Evolutionary conservation across 345 rosid genomes (phyloP).

Genomic region (Pelargonium nanum): DNA sequence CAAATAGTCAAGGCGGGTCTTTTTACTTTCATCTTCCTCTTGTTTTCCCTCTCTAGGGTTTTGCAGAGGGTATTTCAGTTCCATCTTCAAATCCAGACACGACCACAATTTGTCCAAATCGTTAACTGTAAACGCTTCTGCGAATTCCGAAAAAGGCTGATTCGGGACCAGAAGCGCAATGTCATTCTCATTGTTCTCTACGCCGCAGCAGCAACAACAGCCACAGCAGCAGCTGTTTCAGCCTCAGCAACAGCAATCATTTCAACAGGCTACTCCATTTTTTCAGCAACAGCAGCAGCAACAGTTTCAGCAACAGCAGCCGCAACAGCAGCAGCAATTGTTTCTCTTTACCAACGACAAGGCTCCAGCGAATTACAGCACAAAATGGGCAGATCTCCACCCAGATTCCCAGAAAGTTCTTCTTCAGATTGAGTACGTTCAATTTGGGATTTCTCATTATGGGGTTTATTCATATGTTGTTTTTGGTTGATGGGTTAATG

Average conservation of each 20-base stretch:
- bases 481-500: constrained; percentile 1
- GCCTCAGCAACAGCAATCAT: constrained; percentile 22
- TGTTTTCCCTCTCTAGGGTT: not conserved
- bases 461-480: not conserved
- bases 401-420: constrained; percentile 82
- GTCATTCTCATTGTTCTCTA: constrained; percentile 22
- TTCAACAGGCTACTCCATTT: constrained; percentile 15
- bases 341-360: constrained; percentile 73
- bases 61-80: not conserved
- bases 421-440: constrained; percentile 71
- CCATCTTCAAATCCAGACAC: not conserved
- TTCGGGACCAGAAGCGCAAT: not conserved
- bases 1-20: not conserved
- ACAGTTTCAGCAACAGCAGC: constrained; percentile 25
- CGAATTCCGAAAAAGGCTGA: not conserved
- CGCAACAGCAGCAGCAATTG: constrained; percentile 49
- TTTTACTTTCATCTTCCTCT: not conserved
- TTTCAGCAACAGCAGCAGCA: constrained; percentile 28
- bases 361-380: constrained; percentile 82
- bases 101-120: not conserved
- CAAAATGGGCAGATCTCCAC: constrained; percentile 93
- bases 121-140: not conserved
- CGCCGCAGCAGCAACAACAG: constrained; percentile 28
- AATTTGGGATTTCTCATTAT: not conserved
- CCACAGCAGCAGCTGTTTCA: constrained; percentile 7